Base-by-base conservation (phyloP, 2,329 filamentous ascomycete species). In the Paraphaeosphaeria sporulosa region DNA sequence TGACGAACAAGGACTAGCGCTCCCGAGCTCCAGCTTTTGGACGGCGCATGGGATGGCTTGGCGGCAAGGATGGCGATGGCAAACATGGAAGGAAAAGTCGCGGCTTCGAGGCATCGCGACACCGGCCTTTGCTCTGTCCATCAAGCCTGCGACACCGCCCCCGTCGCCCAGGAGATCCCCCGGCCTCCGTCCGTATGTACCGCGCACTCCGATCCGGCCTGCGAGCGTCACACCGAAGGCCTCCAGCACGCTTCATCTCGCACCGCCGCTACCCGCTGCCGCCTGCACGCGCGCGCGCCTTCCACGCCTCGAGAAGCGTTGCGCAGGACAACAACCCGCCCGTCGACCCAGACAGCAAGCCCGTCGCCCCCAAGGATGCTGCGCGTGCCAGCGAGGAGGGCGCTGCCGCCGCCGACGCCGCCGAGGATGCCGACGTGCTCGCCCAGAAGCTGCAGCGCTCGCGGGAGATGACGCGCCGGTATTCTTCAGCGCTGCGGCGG, bases 191-290 rank as follows among this genome's bases (percentile, higher is more conserved):
- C 72, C 75, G 73, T 69, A 81, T 81, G 79, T 79, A 79, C 71
- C 69, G 68, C 62, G 75, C 73, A 67, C 73, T 77, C 65, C 76
- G 76, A 70, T 72, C 73, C 64, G 75, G 77, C 68, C 72, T 80
- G 73, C 76, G 76, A 73, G 74, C 78, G 67, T 77, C 76, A 51
- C 70, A 63, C 57, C 70, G 66, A 72, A 76, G 73, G 69, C 71
- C 73, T 66, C 73, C 76, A 67, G 71, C 73, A 63, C 71, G 71
- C 68, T 59, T 76, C 43, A 74, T 79, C 67, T 70, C 64, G 65
- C 69, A 74, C 61, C 76, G 78, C 56, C 73, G 76, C 61, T 76
- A 76, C 63, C 73, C 71, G 57, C 66, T 58, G 27, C 55, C 63
- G 59, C 64, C 64, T 51, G 19, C 27, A 40, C 73, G 70, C 60